Base-by-base conservation (phyloP, 2,329 filamentous ascomycete genomes). In the Huntiella decipiens region DNA sequence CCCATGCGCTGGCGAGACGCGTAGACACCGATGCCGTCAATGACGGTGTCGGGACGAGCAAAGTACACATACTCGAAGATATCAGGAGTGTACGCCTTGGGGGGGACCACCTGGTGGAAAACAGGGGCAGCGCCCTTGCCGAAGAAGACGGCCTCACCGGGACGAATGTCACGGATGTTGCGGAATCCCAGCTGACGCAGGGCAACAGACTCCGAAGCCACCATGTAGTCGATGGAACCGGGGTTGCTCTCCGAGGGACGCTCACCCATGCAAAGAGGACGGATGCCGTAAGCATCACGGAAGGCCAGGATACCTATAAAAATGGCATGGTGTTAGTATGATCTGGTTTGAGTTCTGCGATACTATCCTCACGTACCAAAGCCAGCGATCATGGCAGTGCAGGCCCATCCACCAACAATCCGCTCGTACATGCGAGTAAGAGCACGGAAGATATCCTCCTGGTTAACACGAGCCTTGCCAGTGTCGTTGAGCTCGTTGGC, bases 11-110 rank as follows among this genome's bases (percentile, higher is more conserved):
- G 79, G 44, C 87, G 75, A 53, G 80, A 85, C 53, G 77, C 74
- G 57, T 93, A 77, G 19, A 95, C 82, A 47, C 82, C 85, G 52
- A 94, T 92, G 13, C 84, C 85, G 56, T 94, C 86, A 48, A 93
- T 88, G 53, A 78, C 68, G 0, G 75, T 79, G 60, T 93, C 86
- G 1, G 83, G 83, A 1, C 86, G 70, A 11, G 83, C 79, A 55
- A 93, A 86, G 64, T 94, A 94, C 48, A 93, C 80, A 52, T 78
- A 85, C 61, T 92, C 83, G 56, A 92, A 91, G 8, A 56, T 46
- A 58, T 94, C 86, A 1, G 85, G 85, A 1, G 81, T 77, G 57
- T 93, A 93, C 12, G 70, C 68, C 54, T 73, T 70, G 53, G 71
- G 69, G 49, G 72, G 63, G 36, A 77, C 73, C 11, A 94, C 76